Evolutionary conservation across 1,284 basidiomycete genomes (phyloP).

Genomic region (Dichomitus squalens): DNA sequence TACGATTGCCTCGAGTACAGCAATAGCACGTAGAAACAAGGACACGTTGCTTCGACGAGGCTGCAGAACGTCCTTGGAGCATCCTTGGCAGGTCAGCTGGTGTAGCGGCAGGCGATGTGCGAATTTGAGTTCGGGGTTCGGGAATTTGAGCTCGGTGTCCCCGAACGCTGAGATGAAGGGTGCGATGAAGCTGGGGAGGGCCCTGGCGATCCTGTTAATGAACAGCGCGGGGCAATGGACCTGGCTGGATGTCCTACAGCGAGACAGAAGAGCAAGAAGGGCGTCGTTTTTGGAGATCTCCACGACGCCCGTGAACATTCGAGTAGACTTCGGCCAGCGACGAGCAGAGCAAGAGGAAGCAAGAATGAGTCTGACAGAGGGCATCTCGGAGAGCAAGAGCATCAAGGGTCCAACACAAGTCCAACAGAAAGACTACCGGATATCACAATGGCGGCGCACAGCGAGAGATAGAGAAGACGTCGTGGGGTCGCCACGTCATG

Average conservation of each 20-base stretch:
- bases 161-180: no score
- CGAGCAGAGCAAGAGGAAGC: no score
- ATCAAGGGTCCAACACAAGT: not conserved
- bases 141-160: not conserved
- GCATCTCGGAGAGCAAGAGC: not conserved
- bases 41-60: not conserved
- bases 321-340: no score
- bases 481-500: conserved; percentile 1
- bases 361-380: no score
- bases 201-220: no score
- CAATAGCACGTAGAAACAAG: not conserved
- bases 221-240: no score
- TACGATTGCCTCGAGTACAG: not conserved
- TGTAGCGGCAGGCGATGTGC: not conserved
- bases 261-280: not conserved
- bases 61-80: not conserved
- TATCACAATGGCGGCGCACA: conserved; percentile 3
- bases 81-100: not conserved
- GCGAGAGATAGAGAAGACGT: not conserved
- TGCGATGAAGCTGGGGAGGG: no score
- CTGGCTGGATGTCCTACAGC: not conserved
- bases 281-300: not conserved
- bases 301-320: not conserved
- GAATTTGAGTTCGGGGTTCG: not conserved
- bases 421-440: conserved; percentile 1